Evolutionary conservation across 148 eudicot genomes (phyloP).

Genomic region (Arctostaphylos glauca): DNA sequence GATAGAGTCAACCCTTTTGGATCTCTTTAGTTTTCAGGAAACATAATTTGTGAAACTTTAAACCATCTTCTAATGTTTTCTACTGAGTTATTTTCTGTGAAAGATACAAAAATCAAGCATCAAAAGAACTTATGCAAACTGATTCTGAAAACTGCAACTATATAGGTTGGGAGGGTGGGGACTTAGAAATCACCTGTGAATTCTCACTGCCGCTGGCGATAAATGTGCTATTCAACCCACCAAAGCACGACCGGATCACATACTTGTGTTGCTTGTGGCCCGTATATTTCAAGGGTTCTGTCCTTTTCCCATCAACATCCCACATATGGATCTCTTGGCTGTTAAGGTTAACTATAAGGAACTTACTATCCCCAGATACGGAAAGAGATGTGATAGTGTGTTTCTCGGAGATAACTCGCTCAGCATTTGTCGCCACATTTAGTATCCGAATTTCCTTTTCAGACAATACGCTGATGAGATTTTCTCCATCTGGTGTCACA

Average conservation of each 20-base stretch:
- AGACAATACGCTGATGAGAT: slow-evolving; percentile 65
- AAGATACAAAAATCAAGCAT: no score
- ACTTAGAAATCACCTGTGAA: slow-evolving; percentile 51
- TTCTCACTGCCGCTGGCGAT: slow-evolving; percentile 96
- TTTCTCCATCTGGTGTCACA: slow-evolving; percentile 75
- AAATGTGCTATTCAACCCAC: slow-evolving; percentile 68
- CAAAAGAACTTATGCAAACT: neutral
- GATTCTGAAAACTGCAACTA: neutral
- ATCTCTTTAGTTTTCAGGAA: neutral
- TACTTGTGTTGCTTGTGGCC: slow-evolving; percentile 84
- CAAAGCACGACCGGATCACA: slow-evolving; percentile 92
- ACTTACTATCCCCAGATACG: slow-evolving; percentile 64
- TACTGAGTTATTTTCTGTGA: no score
- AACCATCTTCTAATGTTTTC: no score
- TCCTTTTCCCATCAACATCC: slow-evolving; percentile 72
- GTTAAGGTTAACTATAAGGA: slow-evolving; percentile 70
- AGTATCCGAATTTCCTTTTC: slow-evolving; percentile 75
- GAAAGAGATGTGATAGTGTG: slow-evolving; percentile 77
- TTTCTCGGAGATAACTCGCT: slow-evolving; percentile 70
- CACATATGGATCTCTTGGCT: slow-evolving; percentile 96
- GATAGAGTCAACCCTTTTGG: neutral
- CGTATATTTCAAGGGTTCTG: slow-evolving; percentile 55
- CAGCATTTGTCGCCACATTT: slow-evolving; percentile 55
- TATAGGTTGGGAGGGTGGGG: neutral
- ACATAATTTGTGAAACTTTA: neutral